Percentiles rank a stretch among this genome's conserved stretches.
Evolutionary conservation across 768 basidiomycete species (phyloP).

Genomic region (Podaxis rugospora): DNA sequence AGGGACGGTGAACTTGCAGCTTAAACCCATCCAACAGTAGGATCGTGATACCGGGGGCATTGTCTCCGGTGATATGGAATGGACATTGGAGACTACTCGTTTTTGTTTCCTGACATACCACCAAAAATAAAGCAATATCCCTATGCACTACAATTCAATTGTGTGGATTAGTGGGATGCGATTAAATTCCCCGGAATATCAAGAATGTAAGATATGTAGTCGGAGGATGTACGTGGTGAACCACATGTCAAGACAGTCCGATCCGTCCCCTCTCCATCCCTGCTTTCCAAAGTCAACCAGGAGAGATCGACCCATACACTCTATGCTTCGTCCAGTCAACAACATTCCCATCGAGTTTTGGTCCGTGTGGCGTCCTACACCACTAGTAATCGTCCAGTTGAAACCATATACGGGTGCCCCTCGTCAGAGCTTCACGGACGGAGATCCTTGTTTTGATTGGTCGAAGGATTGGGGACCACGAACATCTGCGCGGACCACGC

Average conservation of each 20-base stretch:
- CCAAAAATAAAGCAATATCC: not conserved
- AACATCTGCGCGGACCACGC: slow-evolving; percentile 61
- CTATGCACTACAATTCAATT: too few relatives aligned
- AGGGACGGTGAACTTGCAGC: not conserved
- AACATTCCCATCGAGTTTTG: not conserved
- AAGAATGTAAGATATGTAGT: not conserved
- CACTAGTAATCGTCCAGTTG: too few relatives aligned
- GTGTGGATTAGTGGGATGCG: too few relatives aligned
- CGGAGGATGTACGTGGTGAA: not conserved
- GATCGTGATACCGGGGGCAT: not conserved
- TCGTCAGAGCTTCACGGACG: slow-evolving; percentile 7
- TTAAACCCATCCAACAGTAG: not conserved
- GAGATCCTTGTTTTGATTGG: not conserved
- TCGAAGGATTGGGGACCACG: slow-evolving; percentile 29
- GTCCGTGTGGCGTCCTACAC: too few relatives aligned
- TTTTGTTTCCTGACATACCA: not conserved
- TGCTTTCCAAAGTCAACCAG: not conserved
- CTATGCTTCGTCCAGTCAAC: not conserved
- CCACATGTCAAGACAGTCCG: not conserved
- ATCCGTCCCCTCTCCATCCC: not conserved
- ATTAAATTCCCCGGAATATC: too few relatives aligned
- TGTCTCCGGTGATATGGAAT: not conserved
- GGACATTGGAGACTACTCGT: not conserved
- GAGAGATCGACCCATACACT: not conserved
- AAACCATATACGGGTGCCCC: not conserved